These are phyloP conservation scores for Crassisporium funariophilum DNA, from an alignment of 768 basidiomycete genomes.

Conservation along the genomic window DNA sequence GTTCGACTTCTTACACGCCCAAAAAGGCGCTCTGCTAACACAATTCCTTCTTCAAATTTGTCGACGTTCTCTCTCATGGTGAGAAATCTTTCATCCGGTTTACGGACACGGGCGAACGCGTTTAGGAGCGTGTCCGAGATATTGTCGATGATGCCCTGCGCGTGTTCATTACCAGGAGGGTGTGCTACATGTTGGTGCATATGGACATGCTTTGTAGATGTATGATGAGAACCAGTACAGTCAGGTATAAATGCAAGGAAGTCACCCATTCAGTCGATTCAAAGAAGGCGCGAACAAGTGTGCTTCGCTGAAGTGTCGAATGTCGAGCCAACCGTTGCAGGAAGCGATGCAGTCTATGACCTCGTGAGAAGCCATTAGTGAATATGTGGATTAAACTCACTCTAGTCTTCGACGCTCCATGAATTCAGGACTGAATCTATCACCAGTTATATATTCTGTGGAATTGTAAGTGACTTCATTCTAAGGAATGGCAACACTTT, in stretches of 20 bases:
- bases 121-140: slow-evolving; percentile 95
- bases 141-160: slow-evolving; percentile 86
- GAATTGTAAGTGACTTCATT: slow-evolving; percentile 8
- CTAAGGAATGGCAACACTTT: background rate
- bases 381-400: slow-evolving; percentile 39
- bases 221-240: slow-evolving; percentile 1
- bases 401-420: slow-evolving; percentile 90
- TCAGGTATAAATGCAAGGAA: background rate
- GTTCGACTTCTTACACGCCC: slow-evolving; percentile 77
- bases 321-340: slow-evolving; percentile 89
- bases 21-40: slow-evolving; percentile 79
- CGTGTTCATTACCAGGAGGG: slow-evolving; percentile 82
- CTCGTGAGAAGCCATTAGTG: slow-evolving; percentile 1
- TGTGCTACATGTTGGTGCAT: slow-evolving; percentile 97
- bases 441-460: slow-evolving; percentile 95
- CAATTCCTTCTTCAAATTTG: slow-evolving; percentile 95
- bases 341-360: slow-evolving; percentile 84
- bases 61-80: slow-evolving; percentile 90
- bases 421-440: slow-evolving; percentile 96
- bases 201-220: slow-evolving; percentile 72
- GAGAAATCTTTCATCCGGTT: slow-evolving; percentile 95
- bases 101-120: slow-evolving; percentile 93
- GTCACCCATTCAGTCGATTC: slow-evolving; percentile 98
- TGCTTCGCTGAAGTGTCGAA: slow-evolving; percentile 90
- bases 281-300: slow-evolving; percentile 91